Evolutionary conservation across 2,329 filamentous ascomycete genomes (phyloP).

Genomic region (Fusarium penzigii): DNA sequence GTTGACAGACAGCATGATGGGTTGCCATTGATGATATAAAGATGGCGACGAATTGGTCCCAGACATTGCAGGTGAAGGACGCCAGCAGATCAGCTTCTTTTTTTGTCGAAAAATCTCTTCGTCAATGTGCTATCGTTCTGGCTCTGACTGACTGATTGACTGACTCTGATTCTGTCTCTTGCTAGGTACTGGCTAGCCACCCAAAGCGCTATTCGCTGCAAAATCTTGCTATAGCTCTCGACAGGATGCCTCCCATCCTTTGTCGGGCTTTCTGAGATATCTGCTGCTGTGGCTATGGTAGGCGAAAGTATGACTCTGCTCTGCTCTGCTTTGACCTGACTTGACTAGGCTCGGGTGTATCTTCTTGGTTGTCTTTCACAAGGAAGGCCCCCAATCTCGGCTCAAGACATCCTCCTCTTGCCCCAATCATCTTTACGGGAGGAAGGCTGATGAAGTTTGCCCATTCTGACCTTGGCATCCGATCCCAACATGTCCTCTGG

Average conservation of each 20-base stretch:
- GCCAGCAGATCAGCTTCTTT: conserved; percentile 36
- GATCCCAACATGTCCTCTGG: conserved; percentile 25
- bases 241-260: conserved; percentile 37
- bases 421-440: conserved; percentile 17
- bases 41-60: conserved; percentile 29
- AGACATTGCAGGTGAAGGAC: conserved; percentile 42
- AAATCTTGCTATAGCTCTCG: conserved; percentile 54
- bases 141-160: background rate
- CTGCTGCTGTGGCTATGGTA: conserved; percentile 50
- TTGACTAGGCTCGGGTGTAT: conserved; percentile 34
- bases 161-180: conserved; percentile 36
- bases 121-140: conserved; percentile 68
- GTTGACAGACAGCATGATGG: too few species aligned
- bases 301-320: conserved; percentile 30
- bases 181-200: conserved; percentile 61
- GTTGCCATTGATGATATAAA: conserved; percentile 15
- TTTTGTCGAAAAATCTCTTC: conserved; percentile 43
- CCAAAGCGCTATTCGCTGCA: conserved; percentile 60
- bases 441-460: conserved; percentile 18
- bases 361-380: conserved; percentile 32
- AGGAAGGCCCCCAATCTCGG: conserved; percentile 26
- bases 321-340: conserved; percentile 16
- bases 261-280: conserved; percentile 45
- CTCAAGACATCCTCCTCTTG: conserved; percentile 29
- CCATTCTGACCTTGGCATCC: conserved; percentile 25